These are phyloP conservation scores for Ascochyta viciae-villosae DNA, from an alignment of 2,329 filamentous ascomycete genomes.

Conservation along the genomic window DNA sequence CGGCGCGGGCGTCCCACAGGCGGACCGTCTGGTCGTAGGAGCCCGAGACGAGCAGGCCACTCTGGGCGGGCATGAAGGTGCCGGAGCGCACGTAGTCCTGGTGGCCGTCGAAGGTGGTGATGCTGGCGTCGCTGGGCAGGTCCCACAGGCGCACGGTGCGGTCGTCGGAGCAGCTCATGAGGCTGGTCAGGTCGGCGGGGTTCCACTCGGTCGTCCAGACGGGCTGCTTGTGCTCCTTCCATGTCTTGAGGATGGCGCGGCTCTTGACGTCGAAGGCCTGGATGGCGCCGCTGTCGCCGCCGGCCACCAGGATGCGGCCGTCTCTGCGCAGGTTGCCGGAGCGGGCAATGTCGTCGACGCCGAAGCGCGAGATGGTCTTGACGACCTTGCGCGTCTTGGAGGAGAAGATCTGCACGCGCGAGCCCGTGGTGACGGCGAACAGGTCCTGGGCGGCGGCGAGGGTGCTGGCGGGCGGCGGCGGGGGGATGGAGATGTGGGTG, in stretches of 20 bases:
- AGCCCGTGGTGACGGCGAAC: conserved; percentile 94
- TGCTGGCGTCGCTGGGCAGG: conserved; percentile 78
- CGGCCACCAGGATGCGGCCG: conserved; percentile 86
- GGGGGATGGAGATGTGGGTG: conserved; percentile 80
- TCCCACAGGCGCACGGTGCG: conserved; percentile 94
- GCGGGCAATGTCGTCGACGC: conserved; percentile 79
- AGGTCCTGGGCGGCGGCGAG: conserved; percentile 62
- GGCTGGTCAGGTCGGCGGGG: conserved; percentile 81
- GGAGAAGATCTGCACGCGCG: conserved; percentile 91
- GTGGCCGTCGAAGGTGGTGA: conserved; percentile 83
- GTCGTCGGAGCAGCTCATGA: conserved; percentile 93
- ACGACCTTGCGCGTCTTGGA: conserved; percentile 88
- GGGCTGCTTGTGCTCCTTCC: conserved; percentile 92
- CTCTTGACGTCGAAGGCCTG: conserved; percentile 95
- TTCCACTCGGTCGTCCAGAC: conserved; percentile 93
- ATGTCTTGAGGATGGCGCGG: conserved; percentile 91
- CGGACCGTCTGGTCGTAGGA: conserved; percentile 94
- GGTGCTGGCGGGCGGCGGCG: conserved; percentile 54
- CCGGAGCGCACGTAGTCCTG: conserved; percentile 91
- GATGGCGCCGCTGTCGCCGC: conserved; percentile 88
- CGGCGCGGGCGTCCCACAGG: conserved; percentile 87
- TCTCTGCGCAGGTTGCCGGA: conserved; percentile 88
- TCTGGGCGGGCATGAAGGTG: conserved; percentile 79
- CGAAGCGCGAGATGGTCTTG: conserved; percentile 92
- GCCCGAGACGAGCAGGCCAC: conserved; percentile 79